phyloP scores from a whole-genome alignment of 768 basidiomycete species.

The Calocera cornea region DNA sequence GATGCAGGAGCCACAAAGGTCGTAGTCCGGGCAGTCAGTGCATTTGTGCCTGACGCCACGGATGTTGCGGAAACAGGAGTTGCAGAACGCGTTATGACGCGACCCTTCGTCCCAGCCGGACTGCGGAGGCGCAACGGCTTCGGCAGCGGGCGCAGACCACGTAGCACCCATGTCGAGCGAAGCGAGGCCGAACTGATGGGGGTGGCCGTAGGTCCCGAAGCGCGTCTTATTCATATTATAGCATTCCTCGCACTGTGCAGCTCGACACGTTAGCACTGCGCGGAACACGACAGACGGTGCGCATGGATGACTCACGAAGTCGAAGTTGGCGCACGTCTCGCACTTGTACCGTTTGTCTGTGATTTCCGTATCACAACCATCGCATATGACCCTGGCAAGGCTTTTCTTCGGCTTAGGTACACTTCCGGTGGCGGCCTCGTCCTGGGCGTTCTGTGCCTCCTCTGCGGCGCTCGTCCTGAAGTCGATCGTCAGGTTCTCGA shows the following conservation, averaged over 20 bases:
- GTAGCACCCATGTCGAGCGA: background rate
- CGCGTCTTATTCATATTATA: background rate
- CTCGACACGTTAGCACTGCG: background rate
- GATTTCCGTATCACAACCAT: conserved; percentile 63
- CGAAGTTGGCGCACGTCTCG: conserved; percentile 12
- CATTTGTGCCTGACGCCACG: conserved; percentile 67
- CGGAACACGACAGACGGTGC: background rate
- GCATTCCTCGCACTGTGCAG: background rate
- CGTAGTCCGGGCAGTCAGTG: conserved; percentile 42
- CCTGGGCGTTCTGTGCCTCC: background rate
- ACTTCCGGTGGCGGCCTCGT: background rate
- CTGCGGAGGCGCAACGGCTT: background rate
- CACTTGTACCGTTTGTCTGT: conserved; percentile 60
- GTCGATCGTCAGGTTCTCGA: background rate
- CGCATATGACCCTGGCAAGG: conserved; percentile 42
- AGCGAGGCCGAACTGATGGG: background rate
- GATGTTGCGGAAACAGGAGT: conserved; percentile 43
- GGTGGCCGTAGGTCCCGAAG: background rate
- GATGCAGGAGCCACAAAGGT: background rate
- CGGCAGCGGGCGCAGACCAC: background rate
- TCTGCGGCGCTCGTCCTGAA: background rate
- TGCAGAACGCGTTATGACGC: conserved; percentile 32
- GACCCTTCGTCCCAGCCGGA: background rate
- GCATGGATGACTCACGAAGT: conserved; percentile 6
- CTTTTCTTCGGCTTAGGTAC: background rate